Evolutionary conservation across 441 rosid genomes (phyloP), one percentile per base, ranked within the genome.

Genomic region (Populus tomentosa): DNA sequence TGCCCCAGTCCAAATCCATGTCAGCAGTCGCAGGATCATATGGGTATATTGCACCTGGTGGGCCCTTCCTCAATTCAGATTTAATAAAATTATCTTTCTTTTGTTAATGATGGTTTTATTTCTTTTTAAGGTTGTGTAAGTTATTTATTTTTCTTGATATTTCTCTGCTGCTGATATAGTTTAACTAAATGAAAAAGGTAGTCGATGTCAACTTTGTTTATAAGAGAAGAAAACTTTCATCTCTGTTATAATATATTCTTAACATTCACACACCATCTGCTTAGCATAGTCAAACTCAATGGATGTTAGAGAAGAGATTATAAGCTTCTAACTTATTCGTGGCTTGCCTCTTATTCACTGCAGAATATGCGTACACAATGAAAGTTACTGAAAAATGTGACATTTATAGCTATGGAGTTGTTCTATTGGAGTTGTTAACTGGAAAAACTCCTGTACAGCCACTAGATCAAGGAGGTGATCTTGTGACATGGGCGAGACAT

Each of bases 41-140:
- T 77, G 99, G 99, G 6, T 95, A 95, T 84, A 95, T 95, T 18
- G 98, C 99, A 72, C 99, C 99, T 13, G 99, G 99, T 95, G 87
- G 59, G 88, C 56, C 59, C 62, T 69, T 53, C 30, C 56, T 50
- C 56, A 50, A 50, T 50, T 50, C 56, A 50, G 18, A 30, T 74
- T 24, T 23, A 53, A 59, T 72, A 36, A 46, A 20, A 38, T 10
- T 20, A 69, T 66, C 23, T 14, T 71, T 46, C 56, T 46, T 50
- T 50, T 40, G 42, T 61, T 66, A 18, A 36, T 79, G 32, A 24
- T 3, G 70, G 32, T 61, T 16, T 1, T 70, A 5, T 14, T 16
- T 14, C 56, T 14, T 50, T 1, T 1, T 50, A 50, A 50, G 56
- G 56, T 5, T 50, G 56, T 14, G 14, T 5, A 16, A 50, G 20